Base-by-base conservation (phyloP, 1,284 basidiomycete species). In the Papiliotrema terrestris region DNA sequence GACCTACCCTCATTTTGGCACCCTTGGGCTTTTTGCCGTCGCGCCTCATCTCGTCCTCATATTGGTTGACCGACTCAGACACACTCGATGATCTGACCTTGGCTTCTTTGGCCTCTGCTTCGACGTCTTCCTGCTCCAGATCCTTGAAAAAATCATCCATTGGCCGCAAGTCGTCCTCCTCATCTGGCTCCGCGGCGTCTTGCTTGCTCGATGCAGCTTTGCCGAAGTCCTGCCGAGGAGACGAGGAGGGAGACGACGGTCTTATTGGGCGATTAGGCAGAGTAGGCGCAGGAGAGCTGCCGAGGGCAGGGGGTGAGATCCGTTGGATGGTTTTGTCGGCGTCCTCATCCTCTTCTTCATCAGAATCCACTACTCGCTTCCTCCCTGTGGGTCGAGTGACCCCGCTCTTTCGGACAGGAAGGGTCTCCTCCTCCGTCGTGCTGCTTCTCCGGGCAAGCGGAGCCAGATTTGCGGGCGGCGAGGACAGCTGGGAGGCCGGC, bases 271-370 rank as follows among this genome's bases (percentile, higher is more conserved):
- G 9, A 8, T 15, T 15, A 14, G 43, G 14, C 13, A 14, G 43
- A n/a, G 43, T 14, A 23, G 29, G 29, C 29, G 29, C 29, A 32
- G 29, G 29, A 32, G 29, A 32, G 29, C 29, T 32, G 29, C 20
- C 9, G 8, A 23, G 15, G 26, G 29, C 23, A 36, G 50, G n/a
- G 32, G 42, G 14, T 32, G 48, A 26, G 23, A 42, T 2, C 35
- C 26, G 36, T 35, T 20, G 45, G 9, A 32, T 20, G 20, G 37
- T 36, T 9, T 20, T 17, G 26, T 39, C 55, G 22, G 23, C 47
- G 14, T 58, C 53, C 14, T 57, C 56, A 8, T 64, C 60, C 19
- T 62, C 60, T 29, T 58, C 59, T 20, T 61, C 60, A 41, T 17
- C 20, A 41, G 5, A 17, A 17, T 41, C 39, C 6, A 32, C 29